Percentiles rank a stretch among this genome's conserved stretches.
Conservation (phyloP, 306 rosid genomes). For the Begonia peltatifolia region DNA sequence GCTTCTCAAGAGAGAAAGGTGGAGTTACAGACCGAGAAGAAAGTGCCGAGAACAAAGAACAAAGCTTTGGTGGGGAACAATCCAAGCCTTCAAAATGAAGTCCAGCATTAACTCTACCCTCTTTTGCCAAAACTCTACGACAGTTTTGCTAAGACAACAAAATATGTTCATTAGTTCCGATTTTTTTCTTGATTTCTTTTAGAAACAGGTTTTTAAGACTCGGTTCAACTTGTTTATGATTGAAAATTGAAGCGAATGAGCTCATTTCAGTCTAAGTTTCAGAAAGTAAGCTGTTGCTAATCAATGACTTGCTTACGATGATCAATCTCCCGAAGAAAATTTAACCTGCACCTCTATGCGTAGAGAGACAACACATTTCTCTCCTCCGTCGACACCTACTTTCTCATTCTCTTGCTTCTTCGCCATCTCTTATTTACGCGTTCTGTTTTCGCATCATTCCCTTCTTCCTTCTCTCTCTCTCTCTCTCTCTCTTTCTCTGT, state of each 20-base stretch:
- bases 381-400: slow-evolving; percentile 32
- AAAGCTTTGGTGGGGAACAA: slow-evolving; percentile 37
- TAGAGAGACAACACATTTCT: slow-evolving; percentile 3
- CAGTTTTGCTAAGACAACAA: slow-evolving; percentile 3
- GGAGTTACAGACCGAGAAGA: no score
- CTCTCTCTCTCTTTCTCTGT: slow-evolving; percentile 1
- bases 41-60: no score
- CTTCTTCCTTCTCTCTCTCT: neutral
- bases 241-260: no score
- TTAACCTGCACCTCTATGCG: slow-evolving; percentile 6
- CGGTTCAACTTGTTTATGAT: no score
- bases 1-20: no score
- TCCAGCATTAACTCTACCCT: neutral
- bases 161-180: slow-evolving; percentile 7
- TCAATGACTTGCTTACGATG: no score
- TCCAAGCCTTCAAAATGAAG: slow-evolving; percentile 48
- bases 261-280: no score
- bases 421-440: neutral
- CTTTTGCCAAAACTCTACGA: slow-evolving; percentile 3
- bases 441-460: neutral
- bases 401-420: neutral
- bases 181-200: slow-evolving; percentile 5
- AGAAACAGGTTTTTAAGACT: no score
- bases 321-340: no score
- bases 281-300: no score